These are phyloP conservation scores for Cordyceps sp. DNA, from an alignment of 2,329 filamentous ascomycete genomes.

Conservation along the genomic window DNA sequence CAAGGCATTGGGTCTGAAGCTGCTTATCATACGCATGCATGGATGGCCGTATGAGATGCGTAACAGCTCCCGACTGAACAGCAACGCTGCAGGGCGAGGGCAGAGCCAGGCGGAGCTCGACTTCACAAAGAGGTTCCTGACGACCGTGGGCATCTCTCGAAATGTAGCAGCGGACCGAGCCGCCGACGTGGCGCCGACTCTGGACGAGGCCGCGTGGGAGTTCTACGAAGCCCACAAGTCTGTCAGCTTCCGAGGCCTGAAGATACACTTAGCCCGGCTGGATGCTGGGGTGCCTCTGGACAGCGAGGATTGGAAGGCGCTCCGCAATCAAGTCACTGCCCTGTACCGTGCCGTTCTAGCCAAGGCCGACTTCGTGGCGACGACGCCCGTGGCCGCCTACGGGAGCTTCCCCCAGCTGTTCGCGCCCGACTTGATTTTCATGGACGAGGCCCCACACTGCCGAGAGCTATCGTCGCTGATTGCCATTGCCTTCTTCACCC, in stretches of 20 bases:
- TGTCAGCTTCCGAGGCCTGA: slow-evolving; percentile 16
- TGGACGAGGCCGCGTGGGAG: slow-evolving; percentile 26
- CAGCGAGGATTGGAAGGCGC: slow-evolving; percentile 11
- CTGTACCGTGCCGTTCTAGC: slow-evolving; percentile 22
- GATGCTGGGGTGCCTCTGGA: slow-evolving; percentile 10
- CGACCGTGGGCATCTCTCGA: slow-evolving; percentile 9
- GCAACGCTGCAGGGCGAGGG: slow-evolving; percentile 1
- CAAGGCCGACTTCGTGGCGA: slow-evolving; percentile 25
- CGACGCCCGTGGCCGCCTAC: slow-evolving; percentile 26
- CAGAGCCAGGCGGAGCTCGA: slow-evolving; percentile 6
- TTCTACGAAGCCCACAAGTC: slow-evolving; percentile 17
- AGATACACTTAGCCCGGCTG: slow-evolving; percentile 17
- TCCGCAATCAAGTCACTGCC: slow-evolving; percentile 14
- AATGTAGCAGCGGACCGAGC: slow-evolving; percentile 4
- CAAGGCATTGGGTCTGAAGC: slow-evolving; percentile 15
- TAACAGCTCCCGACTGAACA: slow-evolving; percentile 13
- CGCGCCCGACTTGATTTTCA: slow-evolving; percentile 70
- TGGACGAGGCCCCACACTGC: slow-evolving; percentile 48
- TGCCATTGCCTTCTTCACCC: slow-evolving; percentile 23
- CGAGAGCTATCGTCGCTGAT: slow-evolving; percentile 28
- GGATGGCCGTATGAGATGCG: slow-evolving; percentile 21
- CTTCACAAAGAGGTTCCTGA: slow-evolving; percentile 19
- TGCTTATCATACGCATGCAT: slow-evolving; percentile 21
- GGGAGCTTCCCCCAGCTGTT: slow-evolving; percentile 33
- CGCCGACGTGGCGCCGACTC: slow-evolving; percentile 16